Evolutionary conservation across 345 rosid species (phyloP), one percentile per base, ranked within the genome.

Genomic region (Barbarea vulgaris): DNA sequence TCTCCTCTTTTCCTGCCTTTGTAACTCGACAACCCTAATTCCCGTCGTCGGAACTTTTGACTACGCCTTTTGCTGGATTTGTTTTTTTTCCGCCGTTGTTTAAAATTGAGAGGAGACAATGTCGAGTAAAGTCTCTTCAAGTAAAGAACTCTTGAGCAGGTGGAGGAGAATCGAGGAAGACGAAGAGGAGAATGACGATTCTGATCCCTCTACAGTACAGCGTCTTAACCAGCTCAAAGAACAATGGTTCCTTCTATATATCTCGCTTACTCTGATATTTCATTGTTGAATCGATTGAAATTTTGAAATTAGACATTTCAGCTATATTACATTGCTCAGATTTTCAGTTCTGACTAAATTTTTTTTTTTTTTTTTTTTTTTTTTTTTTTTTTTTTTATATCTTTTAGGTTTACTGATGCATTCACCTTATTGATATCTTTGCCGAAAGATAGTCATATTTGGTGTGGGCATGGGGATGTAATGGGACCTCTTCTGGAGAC

Each of bases 401-500:
- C 8, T 58, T 50, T 11, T 14, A 93, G 99, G 99, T 95, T 95
- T 75, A 86, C 72, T 13, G 92, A 92, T 80, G 84, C 97, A 57
- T 95, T 90, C 77, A 87, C 79, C 74, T 81, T 81, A 68, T 77
- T 90, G 87, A 85, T 88, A 75, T 76, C 81, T 62, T 78, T 85
- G 78, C 93, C 96, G 0, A 79, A 81, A 74, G 91, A 94, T 57
- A 82, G 39, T 68, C 98, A 94, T 72, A 86, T 88, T 42, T 94
- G 98, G 97, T 94, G 98, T 56, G 89, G 84, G 37, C 77, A 81
- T 39, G 84, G 86, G 81, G 97, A 94, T 34, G 72, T 94, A 54
- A 94, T 92, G 97, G 97, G 91, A 7, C 93, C 97, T n/a, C 88
- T 91, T 51, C 36, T 92, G 46, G 97, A 94, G 85, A 86, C 96